A percentile compares a stretch with the other conserved stretches of the same genome.
These are phyloP conservation scores for Malus hybrid DNA, from an alignment of 331 rosid species.

Conservation along the genomic window DNA sequence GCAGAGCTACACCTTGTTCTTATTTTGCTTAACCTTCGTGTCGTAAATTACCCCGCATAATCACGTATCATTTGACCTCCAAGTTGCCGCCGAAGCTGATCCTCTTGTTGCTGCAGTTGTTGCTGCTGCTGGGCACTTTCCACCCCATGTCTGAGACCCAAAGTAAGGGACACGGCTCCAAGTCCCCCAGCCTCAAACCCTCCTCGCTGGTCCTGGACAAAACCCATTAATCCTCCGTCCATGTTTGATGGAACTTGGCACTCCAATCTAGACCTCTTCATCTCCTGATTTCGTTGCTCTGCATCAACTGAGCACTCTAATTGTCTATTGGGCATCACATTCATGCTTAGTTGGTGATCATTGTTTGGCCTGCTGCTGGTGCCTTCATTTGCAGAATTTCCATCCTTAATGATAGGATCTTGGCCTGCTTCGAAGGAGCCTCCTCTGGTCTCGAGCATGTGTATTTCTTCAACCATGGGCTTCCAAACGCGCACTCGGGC, in stretches of 20 bases:
- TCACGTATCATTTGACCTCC: slow-evolving; percentile 66
- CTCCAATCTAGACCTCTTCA: slow-evolving; percentile 53
- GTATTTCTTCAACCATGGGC: slow-evolving; percentile 98
- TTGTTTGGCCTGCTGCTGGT: slow-evolving; percentile 15
- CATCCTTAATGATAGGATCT: slow-evolving; percentile 18
- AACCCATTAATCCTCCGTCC: slow-evolving; percentile 57
- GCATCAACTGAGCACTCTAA: slow-evolving; percentile 22
- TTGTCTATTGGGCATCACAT: slow-evolving; percentile 26
- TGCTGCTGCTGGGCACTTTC: slow-evolving; percentile 47
- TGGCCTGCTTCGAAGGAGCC: slow-evolving; percentile 29
- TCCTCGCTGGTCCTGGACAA: slow-evolving; percentile 45
- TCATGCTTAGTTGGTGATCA: slow-evolving; percentile 16
- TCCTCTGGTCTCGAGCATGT: slow-evolving; percentile 72
- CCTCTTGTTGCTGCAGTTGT: slow-evolving; percentile 39
- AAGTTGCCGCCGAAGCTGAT: slow-evolving; percentile 43
- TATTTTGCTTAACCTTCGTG: not conserved
- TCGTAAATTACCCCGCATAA: slow-evolving; percentile 45
- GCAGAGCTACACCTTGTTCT: not conserved
- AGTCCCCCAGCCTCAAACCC: slow-evolving; percentile 48
- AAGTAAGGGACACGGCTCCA: slow-evolving; percentile 69
- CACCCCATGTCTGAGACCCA: slow-evolving; percentile 69
- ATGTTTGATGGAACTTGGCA: slow-evolving; percentile 34
- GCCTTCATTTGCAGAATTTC: slow-evolving; percentile 19
- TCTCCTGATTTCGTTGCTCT: slow-evolving; percentile 42
- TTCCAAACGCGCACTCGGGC: slow-evolving; percentile 98